Base-by-base conservation (phyloP, 176 grass and related monocot species). In the Carex scoparia region DNA sequence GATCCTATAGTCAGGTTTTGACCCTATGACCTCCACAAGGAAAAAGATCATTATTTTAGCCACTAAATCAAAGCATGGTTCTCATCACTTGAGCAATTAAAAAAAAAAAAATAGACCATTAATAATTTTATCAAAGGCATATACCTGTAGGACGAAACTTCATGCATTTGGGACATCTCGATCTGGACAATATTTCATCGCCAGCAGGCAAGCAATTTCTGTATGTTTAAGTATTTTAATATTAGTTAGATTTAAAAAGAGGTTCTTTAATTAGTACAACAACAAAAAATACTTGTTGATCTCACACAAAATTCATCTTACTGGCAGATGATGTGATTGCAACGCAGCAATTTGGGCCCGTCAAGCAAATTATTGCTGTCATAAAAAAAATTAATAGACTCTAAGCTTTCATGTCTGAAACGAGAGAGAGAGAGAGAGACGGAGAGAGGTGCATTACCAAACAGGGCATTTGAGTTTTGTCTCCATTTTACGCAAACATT, bases 401-500 rank as follows among this genome's bases (percentile, higher is more conserved):
- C 3, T 28, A 66, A 66, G n/a, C 3, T 53, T 76, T 15, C 16
- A 27, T 51, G 16, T 7, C 16, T 23, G n/a, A 53, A 76, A 46
- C 5, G 44, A 46, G 44, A 46, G 44, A 46, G 51, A 78, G 51
- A 78, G 10, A 78, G 23, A 4, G 27, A 37, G 49, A 78, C 5
- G 12, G 10, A 78, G 23, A 1, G 28, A 31, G 28, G 12, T 18
- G 15, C 0, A 2, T 76, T 61, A 80, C 54, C 77, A 80, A 61
- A 80, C 30, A 38, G 53, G 53, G 8, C 77, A 80, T 80, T 80
- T 80, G 51, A 80, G 77, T 13, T 61, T 80, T 2, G 55, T 61
- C 32, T 80, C 77, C 11, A 80, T 35, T 2, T 61, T 80, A 12
- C 30, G 54, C 77, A 80, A 37, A 61, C 49, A 10, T 1, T 80